phyloP scores from a whole-genome alignment of 768 basidiomycete genomes.

The Steccherinum ochraceum region DNA sequence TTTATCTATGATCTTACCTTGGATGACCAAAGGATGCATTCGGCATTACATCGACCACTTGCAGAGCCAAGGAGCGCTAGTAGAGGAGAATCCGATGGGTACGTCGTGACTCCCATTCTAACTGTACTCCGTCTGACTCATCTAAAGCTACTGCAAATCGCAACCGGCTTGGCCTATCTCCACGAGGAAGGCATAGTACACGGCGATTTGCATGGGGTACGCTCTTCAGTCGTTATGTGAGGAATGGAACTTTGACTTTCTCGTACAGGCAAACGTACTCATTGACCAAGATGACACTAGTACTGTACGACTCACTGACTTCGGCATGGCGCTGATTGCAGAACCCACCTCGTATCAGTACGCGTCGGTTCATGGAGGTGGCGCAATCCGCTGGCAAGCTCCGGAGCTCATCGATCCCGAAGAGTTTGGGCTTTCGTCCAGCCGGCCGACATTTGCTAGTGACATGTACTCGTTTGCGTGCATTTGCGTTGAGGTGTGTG shows the following conservation, averaged over 20 bases:
- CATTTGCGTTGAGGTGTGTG: slow-evolving; percentile 2
- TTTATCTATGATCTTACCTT: slow-evolving; percentile 1
- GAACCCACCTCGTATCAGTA: neutral
- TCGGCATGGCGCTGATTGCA: neutral
- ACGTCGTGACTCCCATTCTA: too few relatives aligned
- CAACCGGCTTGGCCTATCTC: slow-evolving; percentile 4
- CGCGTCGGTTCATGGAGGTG: neutral
- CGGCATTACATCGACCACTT: neutral
- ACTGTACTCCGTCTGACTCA: neutral
- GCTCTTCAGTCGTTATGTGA: too few relatives aligned
- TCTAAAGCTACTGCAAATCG: slow-evolving; percentile 3
- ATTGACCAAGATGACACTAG: neutral
- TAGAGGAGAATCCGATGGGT: too few relatives aligned
- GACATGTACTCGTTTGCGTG: slow-evolving; percentile 6
- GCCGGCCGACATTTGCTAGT: neutral
- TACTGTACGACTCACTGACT: neutral
- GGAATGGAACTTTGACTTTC: too few relatives aligned
- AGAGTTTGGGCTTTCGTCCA: neutral
- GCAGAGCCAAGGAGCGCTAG: neutral
- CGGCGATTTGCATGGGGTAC: neutral
- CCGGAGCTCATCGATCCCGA: slow-evolving; percentile 6
- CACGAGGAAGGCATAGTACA: slow-evolving; percentile 6
- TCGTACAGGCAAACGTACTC: neutral
- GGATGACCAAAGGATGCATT: slow-evolving; percentile 5
- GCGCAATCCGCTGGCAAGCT: slow-evolving; percentile 2